Evolutionary conservation across 2,329 filamentous ascomycete genomes (phyloP).

Genomic region (Emergomyces orientalis): DNA sequence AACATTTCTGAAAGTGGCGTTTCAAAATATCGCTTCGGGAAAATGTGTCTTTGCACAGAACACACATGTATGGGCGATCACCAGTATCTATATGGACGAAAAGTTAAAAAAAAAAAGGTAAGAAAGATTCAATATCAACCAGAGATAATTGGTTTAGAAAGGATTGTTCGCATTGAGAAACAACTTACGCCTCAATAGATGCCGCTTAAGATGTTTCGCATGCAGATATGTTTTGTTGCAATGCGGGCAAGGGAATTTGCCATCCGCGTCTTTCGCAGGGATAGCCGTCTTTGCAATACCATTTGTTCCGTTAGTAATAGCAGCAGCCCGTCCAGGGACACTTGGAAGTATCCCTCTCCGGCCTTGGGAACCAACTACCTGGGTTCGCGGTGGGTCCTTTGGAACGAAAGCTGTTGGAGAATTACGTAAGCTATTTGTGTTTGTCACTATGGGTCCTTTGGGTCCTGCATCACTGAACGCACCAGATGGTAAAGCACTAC

Average conservation of each 20-base stretch:
- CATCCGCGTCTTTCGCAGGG: constrained; percentile 89
- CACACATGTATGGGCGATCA: constrained; percentile 96
- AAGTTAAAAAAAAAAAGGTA: constrained; percentile 21
- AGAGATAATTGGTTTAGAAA: neutral
- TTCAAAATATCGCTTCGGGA: constrained; percentile 96
- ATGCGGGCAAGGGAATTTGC: constrained; percentile 95
- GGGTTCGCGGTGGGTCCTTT: constrained; percentile 49
- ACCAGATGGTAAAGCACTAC: constrained; percentile 62
- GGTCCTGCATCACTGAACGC: constrained; percentile 51
- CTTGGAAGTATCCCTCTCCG: constrained; percentile 85
- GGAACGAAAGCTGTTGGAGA: constrained; percentile 31
- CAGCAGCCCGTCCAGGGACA: constrained; percentile 73
- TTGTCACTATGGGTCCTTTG: constrained; percentile 46
- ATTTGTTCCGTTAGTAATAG: constrained; percentile 54
- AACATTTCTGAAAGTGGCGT: constrained; percentile 98
- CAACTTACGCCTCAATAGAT: constrained; percentile 86
- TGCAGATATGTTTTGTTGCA: constrained; percentile 98
- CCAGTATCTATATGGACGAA: constrained; percentile 65
- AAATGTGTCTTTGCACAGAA: constrained; percentile 95
- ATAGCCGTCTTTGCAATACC: constrained; percentile 65
- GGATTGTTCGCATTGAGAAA: neutral
- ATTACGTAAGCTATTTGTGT: constrained; percentile 31
- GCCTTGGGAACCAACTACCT: constrained; percentile 91
- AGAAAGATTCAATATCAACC: constrained; percentile 6
- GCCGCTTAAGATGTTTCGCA: constrained; percentile 93